phyloP scores from a whole-genome alignment of 495 filamentous ascomycete species.

The Penicillium maclennaniae region DNA sequence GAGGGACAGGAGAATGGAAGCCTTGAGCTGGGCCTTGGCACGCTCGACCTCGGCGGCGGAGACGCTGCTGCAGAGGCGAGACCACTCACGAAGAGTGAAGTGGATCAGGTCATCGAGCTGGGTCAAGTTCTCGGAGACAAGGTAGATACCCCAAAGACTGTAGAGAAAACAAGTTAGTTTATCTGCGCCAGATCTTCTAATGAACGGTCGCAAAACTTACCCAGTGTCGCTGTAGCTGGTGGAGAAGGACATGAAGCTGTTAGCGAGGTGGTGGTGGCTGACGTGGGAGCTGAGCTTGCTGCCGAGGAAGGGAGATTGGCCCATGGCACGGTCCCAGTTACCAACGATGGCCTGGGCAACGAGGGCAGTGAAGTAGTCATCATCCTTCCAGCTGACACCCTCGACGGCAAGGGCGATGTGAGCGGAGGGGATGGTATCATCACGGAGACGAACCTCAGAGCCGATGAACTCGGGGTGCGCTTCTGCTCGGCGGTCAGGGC shows the following conservation, averaged over 20 bases:
- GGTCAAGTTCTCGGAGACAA: constrained; percentile 85
- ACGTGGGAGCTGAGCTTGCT: constrained; percentile 95
- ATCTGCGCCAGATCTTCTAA: neutral
- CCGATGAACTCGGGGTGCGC: constrained; percentile 87
- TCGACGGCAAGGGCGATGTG: constrained; percentile 99
- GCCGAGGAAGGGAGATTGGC: constrained; percentile 90
- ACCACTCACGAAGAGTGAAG: constrained; percentile 98
- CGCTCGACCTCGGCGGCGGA: constrained; percentile 90
- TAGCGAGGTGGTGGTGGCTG: constrained; percentile 88
- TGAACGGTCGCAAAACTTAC: constrained; percentile 48
- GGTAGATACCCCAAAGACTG: constrained; percentile 99
- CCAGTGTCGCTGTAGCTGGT: constrained; percentile 99
- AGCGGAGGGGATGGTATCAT: constrained; percentile 92
- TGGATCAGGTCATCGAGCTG: constrained; percentile 91
- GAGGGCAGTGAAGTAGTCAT: constrained; percentile 96
- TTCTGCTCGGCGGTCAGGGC: constrained; percentile 67
- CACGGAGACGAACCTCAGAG: constrained; percentile 89
- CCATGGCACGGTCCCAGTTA: constrained; percentile 99
- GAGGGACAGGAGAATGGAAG: constrained; percentile 91
- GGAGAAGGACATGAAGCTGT: constrained; percentile 99
- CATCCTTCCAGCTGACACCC: constrained; percentile 98
- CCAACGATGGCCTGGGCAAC: constrained; percentile 98
- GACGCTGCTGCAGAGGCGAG: constrained; percentile 81
- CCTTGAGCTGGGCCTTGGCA: constrained; percentile 98
- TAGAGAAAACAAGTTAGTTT: constrained; percentile 20